phyloP scores from a whole-genome alignment of 257 asterid genomes.

The Ophiorrhiza pumila region DNA sequence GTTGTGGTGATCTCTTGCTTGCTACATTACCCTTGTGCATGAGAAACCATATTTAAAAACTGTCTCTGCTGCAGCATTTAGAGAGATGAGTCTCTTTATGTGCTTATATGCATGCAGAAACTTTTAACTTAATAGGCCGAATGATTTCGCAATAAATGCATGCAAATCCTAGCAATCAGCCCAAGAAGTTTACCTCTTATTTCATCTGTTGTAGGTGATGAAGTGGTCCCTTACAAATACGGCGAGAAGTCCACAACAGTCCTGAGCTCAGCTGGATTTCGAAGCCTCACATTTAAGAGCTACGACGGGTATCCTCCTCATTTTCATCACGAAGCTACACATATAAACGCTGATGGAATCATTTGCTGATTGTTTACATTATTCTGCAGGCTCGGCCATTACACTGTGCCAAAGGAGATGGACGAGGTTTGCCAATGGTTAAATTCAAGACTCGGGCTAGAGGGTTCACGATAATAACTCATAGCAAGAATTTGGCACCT shows the following conservation, averaged over 20 bases:
- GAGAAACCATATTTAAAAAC: neutral
- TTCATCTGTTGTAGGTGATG: conserved; percentile 57
- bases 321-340: conserved; percentile 2
- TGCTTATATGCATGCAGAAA: neutral
- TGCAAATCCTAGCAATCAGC: neutral
- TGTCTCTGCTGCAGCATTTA: neutral
- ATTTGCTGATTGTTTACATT: conserved; percentile 1
- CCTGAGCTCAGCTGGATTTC: conserved; percentile 78
- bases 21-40: neutral
- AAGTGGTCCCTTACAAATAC: conserved; percentile 65
- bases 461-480: conserved; percentile 33
- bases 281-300: conserved; percentile 55
- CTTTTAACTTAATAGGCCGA: neutral
- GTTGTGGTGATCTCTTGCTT: neutral
- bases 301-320: conserved; percentile 64
- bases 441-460: conserved; percentile 45
- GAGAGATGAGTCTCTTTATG: neutral
- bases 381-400: conserved; percentile 75
- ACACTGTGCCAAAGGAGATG: conserved; percentile 87
- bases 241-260: conserved; percentile 74
- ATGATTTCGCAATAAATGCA: neutral
- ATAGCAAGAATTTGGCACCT: conserved; percentile 2
- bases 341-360: neutral
- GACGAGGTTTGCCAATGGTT: conserved; percentile 85
- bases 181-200: conserved; percentile 6